These are phyloP conservation scores for Xylaria hypoxylon DNA, from an alignment of 2,329 filamentous ascomycete species.

Conservation along the genomic window DNA sequence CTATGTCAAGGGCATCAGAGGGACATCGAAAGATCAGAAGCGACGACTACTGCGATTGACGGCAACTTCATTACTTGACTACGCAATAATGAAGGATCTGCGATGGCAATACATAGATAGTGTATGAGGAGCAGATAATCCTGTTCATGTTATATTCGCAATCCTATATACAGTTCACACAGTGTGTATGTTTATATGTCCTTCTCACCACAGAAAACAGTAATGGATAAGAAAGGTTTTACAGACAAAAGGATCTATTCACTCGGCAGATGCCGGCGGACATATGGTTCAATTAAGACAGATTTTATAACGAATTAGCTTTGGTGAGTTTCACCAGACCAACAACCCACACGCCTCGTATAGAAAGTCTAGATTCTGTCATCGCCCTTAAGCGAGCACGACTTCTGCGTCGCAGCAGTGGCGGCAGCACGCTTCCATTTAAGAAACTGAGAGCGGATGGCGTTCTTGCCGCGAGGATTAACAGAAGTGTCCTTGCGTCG, in stretches of 20 bases:
- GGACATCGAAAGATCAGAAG: not conserved
- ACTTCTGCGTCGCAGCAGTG: slow-evolving; percentile 36
- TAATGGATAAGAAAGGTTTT: not conserved
- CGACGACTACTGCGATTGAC: not conserved
- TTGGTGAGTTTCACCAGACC: not conserved
- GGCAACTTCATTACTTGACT: not conserved
- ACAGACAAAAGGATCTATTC: not conserved
- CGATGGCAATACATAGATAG: not conserved
- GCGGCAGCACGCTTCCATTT: slow-evolving; percentile 39
- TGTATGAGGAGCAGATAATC: not conserved
- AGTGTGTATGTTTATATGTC: not conserved
- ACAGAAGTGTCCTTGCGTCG: slow-evolving; percentile 24
- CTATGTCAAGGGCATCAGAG: too few species aligned
- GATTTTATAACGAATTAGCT: not conserved
- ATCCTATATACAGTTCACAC: slow-evolving; percentile 16
- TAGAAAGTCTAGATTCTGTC: slow-evolving; percentile 24
- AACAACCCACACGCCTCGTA: not conserved
- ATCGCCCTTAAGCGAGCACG: slow-evolving; percentile 38
- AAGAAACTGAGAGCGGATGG: slow-evolving; percentile 36
- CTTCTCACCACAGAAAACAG: not conserved
- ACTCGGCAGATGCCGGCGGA: too few species aligned
- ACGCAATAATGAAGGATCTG: not conserved
- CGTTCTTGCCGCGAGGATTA: slow-evolving; percentile 28
- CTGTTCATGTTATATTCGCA: not conserved
- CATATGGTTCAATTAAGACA: not conserved